Evolutionary conservation across 2,329 filamentous ascomycete species (phyloP).

Genomic region (Didymella pinodella): DNA sequence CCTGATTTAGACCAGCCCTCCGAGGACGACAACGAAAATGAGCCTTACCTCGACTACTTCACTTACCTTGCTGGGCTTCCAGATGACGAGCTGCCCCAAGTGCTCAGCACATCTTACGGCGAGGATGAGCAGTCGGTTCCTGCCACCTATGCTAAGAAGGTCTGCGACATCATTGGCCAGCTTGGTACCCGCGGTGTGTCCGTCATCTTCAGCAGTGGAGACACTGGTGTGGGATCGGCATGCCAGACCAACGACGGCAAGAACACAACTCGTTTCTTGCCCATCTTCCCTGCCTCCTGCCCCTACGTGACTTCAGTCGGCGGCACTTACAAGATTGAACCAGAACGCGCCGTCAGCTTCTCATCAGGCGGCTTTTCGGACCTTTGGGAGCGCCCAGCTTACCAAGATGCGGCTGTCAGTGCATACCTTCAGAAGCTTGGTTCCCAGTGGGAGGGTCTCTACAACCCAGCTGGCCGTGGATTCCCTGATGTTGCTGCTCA

Average conservation of each 20-base stretch:
- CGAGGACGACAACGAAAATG: slow-evolving; percentile 54
- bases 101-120: slow-evolving; percentile 52
- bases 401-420: slow-evolving; percentile 53
- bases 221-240: slow-evolving; percentile 52
- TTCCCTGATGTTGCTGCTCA: slow-evolving; percentile 57
- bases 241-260: slow-evolving; percentile 58
- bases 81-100: slow-evolving; percentile 49
- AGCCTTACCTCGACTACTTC: slow-evolving; percentile 56
- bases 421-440: slow-evolving; percentile 54
- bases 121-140: slow-evolving; percentile 53
- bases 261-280: slow-evolving; percentile 54
- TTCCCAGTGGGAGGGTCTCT: slow-evolving; percentile 51
- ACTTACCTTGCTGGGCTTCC: slow-evolving; percentile 44
- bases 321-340: slow-evolving; percentile 51
- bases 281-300: slow-evolving; percentile 57
- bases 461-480: slow-evolving; percentile 54
- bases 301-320: slow-evolving; percentile 59
- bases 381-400: slow-evolving; percentile 52
- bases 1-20: slow-evolving; percentile 59
- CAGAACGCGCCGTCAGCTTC: slow-evolving; percentile 52
- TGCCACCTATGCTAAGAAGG: slow-evolving; percentile 47
- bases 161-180: slow-evolving; percentile 52
- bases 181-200: slow-evolving; percentile 52
- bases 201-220: slow-evolving; percentile 51
- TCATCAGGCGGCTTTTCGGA: slow-evolving; percentile 58